Base-by-base conservation (phyloP, 1,284 basidiomycete species). In the Irpex sp. region DNA sequence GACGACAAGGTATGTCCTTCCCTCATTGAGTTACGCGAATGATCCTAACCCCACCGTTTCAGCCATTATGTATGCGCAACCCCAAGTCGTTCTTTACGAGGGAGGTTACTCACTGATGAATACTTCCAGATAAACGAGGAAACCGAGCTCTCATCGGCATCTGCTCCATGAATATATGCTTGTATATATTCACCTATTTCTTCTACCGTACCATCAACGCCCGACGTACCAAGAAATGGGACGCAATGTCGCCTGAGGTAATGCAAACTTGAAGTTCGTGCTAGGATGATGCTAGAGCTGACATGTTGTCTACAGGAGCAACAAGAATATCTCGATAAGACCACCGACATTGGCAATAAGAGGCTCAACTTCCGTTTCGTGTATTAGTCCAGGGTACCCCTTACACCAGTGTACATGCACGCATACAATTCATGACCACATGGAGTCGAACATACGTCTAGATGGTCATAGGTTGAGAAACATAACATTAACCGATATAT, bases 291-390 rank as follows among this genome's bases (percentile, higher is more conserved):
- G 57, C 52, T 61, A 21, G 45, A 51, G 23, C 35, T 47, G 33
- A 61, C 36, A 14, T 5, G 6, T 2, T 21, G 9, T 14, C 12
- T 55, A 37, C 45, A 86, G 84, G 77, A 86, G 68, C 80, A 78
- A 69, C 72, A 78, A 63, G 72, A 82, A 51, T 87, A 87, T 67
- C 66, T 86, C 0, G 78, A 82, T 61, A 84, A 75, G 16, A 86
- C 84, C 9, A 80, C 76, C 55, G 85, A 88, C 61, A 70, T 77
- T 67, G 85, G 85, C n/a, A 86, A 86, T 66, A 67, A 78, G 60
- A 74, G 81, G 58, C 67, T 86, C 58, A 84, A 86, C 65, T 86
- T 86, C 76, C 75, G 83, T 18, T 86, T 86, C 66, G 81, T 76
- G 8, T 83, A 85, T 66, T 85, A 72, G 54, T 21, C 36, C 48